Conservation (phyloP, 2,329 filamentous ascomycete species). For the Cladosporium velox region DNA sequence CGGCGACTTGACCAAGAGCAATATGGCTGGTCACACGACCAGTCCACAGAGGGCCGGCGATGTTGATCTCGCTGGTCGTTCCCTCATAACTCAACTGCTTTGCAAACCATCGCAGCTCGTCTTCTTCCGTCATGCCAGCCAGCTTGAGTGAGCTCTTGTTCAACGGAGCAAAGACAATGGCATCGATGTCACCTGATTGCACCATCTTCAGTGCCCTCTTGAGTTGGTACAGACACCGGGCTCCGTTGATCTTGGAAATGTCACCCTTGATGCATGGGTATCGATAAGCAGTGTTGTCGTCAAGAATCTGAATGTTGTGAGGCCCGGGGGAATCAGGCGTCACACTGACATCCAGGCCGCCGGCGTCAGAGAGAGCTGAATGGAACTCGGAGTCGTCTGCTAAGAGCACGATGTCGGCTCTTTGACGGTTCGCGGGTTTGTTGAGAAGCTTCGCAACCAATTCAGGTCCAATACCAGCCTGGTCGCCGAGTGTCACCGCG, state of each 20-base stretch:
- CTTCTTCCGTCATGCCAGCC: slow-evolving; percentile 25
- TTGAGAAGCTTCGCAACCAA: slow-evolving; percentile 23
- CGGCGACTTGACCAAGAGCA: slow-evolving; percentile 20
- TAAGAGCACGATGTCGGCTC: slow-evolving; percentile 22
- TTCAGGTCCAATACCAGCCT: slow-evolving; percentile 24
- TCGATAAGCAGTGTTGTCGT: slow-evolving; percentile 19
- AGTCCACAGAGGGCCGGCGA: slow-evolving; percentile 23
- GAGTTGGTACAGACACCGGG: slow-evolving; percentile 21
- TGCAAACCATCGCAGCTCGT: slow-evolving; percentile 26
- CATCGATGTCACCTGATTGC: slow-evolving; percentile 20
- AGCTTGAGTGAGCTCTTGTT: slow-evolving; percentile 26
- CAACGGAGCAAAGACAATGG: slow-evolving; percentile 24
- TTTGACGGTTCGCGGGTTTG: slow-evolving; percentile 12
- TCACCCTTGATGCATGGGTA: slow-evolving; percentile 3
- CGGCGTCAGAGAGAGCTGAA: slow-evolving; percentile 10
- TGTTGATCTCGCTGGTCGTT: slow-evolving; percentile 26
- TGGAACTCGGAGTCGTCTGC: slow-evolving; percentile 20
- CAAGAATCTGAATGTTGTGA: slow-evolving; percentile 17
- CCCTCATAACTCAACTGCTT: slow-evolving; percentile 21
- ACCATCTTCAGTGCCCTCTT: slow-evolving; percentile 19
- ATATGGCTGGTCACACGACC: slow-evolving; percentile 24
- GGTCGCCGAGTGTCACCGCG: slow-evolving; percentile 23
- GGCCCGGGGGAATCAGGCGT: not conserved
- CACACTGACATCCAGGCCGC: not conserved
- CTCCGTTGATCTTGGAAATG: slow-evolving; percentile 18